Evolutionary conservation across 352 stramenopile species (phyloP).

Genomic region (Phytopythium cucurbitacearum): DNA sequence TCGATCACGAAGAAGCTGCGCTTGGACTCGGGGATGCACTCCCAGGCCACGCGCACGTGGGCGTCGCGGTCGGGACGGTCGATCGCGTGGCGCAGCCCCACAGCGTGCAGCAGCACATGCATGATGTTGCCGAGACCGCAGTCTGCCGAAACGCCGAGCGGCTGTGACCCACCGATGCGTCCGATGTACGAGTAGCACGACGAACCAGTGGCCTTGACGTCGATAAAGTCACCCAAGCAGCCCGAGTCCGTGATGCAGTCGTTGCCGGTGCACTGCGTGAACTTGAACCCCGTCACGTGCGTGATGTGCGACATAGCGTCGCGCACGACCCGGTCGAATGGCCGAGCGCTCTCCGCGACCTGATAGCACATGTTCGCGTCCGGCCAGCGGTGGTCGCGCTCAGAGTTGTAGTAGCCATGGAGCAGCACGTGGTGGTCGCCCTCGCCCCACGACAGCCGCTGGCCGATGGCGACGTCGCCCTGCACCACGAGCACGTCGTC

Average conservation of each 20-base stretch:
- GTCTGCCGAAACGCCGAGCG: slow-evolving; percentile 59
- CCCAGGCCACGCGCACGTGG: slow-evolving; percentile 76
- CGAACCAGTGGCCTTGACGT: slow-evolving; percentile 41
- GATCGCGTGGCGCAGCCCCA: slow-evolving; percentile 69
- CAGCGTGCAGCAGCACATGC: slow-evolving; percentile 71
- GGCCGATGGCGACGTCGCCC: slow-evolving; percentile 69
- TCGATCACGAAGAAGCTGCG: slow-evolving; percentile 70
- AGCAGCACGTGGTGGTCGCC: slow-evolving; percentile 24
- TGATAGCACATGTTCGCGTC: slow-evolving; percentile 65
- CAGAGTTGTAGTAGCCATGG: slow-evolving; percentile 81
- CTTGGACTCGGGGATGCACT: slow-evolving; percentile 63
- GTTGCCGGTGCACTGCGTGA: slow-evolving; percentile 45
- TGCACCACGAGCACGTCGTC: slow-evolving; percentile 76
- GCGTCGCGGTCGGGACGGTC: slow-evolving; percentile 69
- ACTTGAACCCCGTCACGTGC: slow-evolving; percentile 59
- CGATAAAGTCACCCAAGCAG: slow-evolving; percentile 61
- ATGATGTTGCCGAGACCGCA: slow-evolving; percentile 76
- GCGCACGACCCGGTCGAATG: slow-evolving; percentile 35
- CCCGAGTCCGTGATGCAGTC: slow-evolving; percentile 34
- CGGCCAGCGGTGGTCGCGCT: slow-evolving; percentile 69
- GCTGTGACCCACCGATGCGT: slow-evolving; percentile 59
- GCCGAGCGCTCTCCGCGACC: slow-evolving; percentile 36
- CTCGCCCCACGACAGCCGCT: slow-evolving; percentile 30
- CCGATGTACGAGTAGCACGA: slow-evolving; percentile 81
- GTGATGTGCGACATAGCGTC: slow-evolving; percentile 62